Evolutionary conservation across 257 asterid species (phyloP), one percentile per base, ranked within the genome.

Genomic region (Vinca minor): DNA sequence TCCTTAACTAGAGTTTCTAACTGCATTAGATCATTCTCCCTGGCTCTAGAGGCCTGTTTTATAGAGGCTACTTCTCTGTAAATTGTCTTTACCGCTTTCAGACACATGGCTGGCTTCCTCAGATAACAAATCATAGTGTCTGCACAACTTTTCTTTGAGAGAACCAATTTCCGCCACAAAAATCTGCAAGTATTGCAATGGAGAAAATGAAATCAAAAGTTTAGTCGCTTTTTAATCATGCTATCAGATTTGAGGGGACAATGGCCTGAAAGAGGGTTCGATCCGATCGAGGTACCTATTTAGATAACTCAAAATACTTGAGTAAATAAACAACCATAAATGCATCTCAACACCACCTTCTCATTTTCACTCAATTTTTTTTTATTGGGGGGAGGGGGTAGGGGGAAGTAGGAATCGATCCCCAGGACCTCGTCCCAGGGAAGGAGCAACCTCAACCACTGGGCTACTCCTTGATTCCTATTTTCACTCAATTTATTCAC

Each of bases 41-140:
- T 39, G 26, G 89, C 77, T 64, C 81, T 89, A 70, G 61, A 77
- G 23, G 72, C 67, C 76, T 87, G 86, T 71, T 75, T 85, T 35
- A 79, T 80, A 42, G 86, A 77, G 62, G 76, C 65, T 59, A 82
- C 81, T 62, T 87, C 88, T 59, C 69, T 72, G 65, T 66, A 74
- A 56, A 81, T 76, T 26, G 65, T 73, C 72, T 77, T 74, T 54
- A 82, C 46, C 25, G 76, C 75, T 73, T n/a, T 87, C 95, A 77
- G 82, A 71, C 68, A 87, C 49, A 71, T 7, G 79, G 63, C 68
- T 78, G 62, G 81, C 76, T 85, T 89, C 95, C 62, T 87, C 83
- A 67, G 70, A 79, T 49, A 84, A 65, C 72, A 79, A 74, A 64
- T 38, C 74, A 8, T 84, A 78, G 70, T 92, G 96, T 54, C 69